Evolutionary conservation across 306 rosid genomes (phyloP), one percentile per base, ranked within the genome.

Genomic region (Alnus glutinosa): DNA sequence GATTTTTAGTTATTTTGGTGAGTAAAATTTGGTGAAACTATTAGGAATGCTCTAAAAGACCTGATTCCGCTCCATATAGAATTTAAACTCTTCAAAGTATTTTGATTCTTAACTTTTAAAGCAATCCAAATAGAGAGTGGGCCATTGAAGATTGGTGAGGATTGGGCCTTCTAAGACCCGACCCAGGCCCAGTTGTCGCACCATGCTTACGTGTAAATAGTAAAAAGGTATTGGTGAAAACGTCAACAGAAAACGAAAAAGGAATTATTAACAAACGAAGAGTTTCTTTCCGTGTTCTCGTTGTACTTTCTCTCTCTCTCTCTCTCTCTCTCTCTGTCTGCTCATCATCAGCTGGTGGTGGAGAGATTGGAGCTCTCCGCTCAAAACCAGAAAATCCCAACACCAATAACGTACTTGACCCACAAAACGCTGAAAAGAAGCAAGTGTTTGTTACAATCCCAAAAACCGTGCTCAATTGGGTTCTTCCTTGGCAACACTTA

Each of bases 291-390:
- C 55, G 78, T 44, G 23, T 48, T 70, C 66, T 11, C 23, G 12
- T 49, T 19, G 49, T n/a, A 30, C 37, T 10, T 55, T 47, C 54
- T 39, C 3, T 55, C 76, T 75, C 76, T 68, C 18, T 23, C 77
- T 75, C 48, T 68, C 82, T 77, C 78, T 72, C 47, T 48, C 47
- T 50, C n/a, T n/a, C n/a, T n/a, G n/a, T n/a, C 83, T 28, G 52
- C 52, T 10, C 52, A 10, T 49, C 52, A 49, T 83, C 78, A 79
- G 64, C 77, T 36, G 61, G 52, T 12, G 28, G 28, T 23, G 28
- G 28, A 23, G 58, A 71, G 79, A 75, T 75, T 82, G 83, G 68
- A 30, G 59, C 71, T 75, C 77, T 51, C 73, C 70, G 5, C 66
- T 12, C 7, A 59, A 28, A 59, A 62, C n/a, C 42, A 1, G 42